Conservation (phyloP, 192 early-diverging fungal species). For the Coemansia sp. region DNA sequence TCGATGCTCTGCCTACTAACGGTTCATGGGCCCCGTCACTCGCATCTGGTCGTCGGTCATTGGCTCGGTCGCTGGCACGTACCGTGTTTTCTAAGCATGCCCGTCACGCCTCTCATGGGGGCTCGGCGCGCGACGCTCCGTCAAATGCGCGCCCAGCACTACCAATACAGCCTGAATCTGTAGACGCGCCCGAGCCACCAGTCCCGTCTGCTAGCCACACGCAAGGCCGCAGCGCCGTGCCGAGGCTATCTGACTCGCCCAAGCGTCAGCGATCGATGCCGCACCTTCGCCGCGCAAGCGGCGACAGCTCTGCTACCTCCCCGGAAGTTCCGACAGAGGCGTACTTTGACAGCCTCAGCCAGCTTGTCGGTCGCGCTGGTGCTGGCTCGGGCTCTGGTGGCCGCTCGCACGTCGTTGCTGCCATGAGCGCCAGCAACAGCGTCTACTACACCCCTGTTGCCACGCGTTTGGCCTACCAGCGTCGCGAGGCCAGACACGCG, state of each 20-base stretch:
- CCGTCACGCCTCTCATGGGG: slow-evolving; percentile 26
- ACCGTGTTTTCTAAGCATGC: slow-evolving; percentile 33
- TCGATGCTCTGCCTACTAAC: slow-evolving; percentile 9
- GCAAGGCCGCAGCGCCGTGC: background rate
- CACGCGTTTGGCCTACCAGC: slow-evolving; percentile 29
- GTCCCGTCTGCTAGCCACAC: background rate
- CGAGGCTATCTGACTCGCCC: slow-evolving; percentile 5
- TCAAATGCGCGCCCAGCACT: background rate
- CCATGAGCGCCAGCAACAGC: slow-evolving; percentile 10
- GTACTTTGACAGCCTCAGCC: slow-evolving; percentile 32
- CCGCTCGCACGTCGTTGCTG: slow-evolving; percentile 1
- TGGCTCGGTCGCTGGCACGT: slow-evolving; percentile 44
- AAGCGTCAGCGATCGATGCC: slow-evolving; percentile 54
- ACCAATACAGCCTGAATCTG: background rate
- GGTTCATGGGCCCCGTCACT: slow-evolving; percentile 17
- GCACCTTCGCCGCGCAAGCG: slow-evolving; percentile 30
- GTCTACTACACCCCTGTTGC: slow-evolving; percentile 43
- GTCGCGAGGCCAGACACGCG: slow-evolving; percentile 31
- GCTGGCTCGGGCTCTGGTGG: slow-evolving; percentile 1
- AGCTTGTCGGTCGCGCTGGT: slow-evolving; percentile 15
- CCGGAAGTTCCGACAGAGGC: slow-evolving; percentile 32
- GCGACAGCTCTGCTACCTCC: slow-evolving; percentile 18
- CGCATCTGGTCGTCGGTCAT: slow-evolving; percentile 37
- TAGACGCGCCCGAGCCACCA: slow-evolving; percentile 5
- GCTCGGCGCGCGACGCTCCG: background rate